Conservation (phyloP, 345 rosid species). For the Euphorbia peplus region DNA sequence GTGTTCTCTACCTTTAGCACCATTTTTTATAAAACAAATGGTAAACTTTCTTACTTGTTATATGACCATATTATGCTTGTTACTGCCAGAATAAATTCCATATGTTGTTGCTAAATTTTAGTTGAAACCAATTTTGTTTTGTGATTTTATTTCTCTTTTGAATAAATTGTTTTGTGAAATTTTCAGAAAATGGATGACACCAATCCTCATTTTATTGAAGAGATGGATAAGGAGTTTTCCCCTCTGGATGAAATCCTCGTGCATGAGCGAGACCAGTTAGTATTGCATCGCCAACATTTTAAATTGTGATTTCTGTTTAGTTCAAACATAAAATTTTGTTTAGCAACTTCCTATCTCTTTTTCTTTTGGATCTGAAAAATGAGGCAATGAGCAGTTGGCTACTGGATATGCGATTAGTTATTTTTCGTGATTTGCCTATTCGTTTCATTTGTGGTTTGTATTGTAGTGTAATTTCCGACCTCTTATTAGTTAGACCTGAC, state of each 20-base stretch:
- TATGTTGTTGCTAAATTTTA: slow-evolving; percentile 10
- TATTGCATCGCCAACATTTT: slow-evolving; percentile 24
- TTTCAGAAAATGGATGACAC: slow-evolving; percentile 77
- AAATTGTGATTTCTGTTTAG: neutral
- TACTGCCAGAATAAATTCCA: neutral
- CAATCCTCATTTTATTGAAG: slow-evolving; percentile 93
- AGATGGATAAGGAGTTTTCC: slow-evolving; percentile 96
- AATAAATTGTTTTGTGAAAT: too few species aligned
- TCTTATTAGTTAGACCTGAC: too few species aligned
- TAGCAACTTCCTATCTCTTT: neutral
- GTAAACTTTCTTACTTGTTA: slow-evolving; percentile 25
- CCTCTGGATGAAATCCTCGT: slow-evolving; percentile 90
- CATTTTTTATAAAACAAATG: slow-evolving; percentile 79
- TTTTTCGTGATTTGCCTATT: too few species aligned
- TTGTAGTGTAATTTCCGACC: too few species aligned
- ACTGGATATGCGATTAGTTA: neutral
- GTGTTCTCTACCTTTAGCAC: slow-evolving; percentile 62
- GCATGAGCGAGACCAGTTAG: slow-evolving; percentile 96
- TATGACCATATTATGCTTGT: neutral
- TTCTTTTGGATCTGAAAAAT: neutral
- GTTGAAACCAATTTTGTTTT: slow-evolving; percentile 11
- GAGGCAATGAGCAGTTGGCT: neutral
- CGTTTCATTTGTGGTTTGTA: too few species aligned
- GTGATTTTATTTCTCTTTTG: too few species aligned
- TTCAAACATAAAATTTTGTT: neutral